A percentile compares a stretch with the other conserved stretches of the same genome.
Evolutionary conservation across 2,329 filamentous ascomycete species (phyloP).

Genomic region (Fusarium buharicum): DNA sequence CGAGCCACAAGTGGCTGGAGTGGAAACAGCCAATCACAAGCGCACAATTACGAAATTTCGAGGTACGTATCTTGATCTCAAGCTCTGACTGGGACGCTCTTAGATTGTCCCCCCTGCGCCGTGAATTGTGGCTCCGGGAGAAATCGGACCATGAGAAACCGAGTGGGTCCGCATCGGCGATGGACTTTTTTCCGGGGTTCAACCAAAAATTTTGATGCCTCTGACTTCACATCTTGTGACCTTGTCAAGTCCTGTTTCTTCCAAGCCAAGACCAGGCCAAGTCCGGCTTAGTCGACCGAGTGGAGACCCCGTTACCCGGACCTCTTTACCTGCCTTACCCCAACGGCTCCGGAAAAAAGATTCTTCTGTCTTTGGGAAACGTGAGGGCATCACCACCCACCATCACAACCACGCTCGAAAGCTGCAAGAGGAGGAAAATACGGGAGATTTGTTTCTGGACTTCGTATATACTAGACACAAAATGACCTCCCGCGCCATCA

Average conservation of each 20-base stretch:
- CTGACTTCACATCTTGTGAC: constrained; percentile 1
- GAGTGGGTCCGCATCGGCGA: constrained; percentile 20
- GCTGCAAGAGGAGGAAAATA: constrained; percentile 7
- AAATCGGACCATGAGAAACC: constrained; percentile 47
- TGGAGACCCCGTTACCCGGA: constrained; percentile 22
- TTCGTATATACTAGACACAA: constrained; percentile 23
- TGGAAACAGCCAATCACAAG: constrained; percentile 51
- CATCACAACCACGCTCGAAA: constrained; percentile 22
- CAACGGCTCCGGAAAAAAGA: constrained; percentile 41
- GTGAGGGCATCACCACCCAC: constrained; percentile 37
- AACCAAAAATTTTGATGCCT: constrained; percentile 32
- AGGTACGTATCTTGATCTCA: not conserved
- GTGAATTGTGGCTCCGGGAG: constrained; percentile 46
- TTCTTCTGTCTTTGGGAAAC: constrained; percentile 31
- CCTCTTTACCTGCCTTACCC: constrained; percentile 17
- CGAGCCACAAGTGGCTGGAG: constrained; percentile 38
- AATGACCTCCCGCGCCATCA: constrained; percentile 62
- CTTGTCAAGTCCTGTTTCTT: constrained; percentile 11
- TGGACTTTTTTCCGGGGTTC: constrained; percentile 44
- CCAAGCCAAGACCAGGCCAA: constrained; percentile 5
- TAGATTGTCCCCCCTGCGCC: constrained; percentile 17
- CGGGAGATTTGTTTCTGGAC: not conserved
- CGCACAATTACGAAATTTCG: constrained; percentile 49
- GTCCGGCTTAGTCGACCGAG: constrained; percentile 24
- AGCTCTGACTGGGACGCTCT: constrained; percentile 11